phyloP scores from a whole-genome alignment of 192 early-diverging fungal genomes.

The Coemansia sp. region DNA sequence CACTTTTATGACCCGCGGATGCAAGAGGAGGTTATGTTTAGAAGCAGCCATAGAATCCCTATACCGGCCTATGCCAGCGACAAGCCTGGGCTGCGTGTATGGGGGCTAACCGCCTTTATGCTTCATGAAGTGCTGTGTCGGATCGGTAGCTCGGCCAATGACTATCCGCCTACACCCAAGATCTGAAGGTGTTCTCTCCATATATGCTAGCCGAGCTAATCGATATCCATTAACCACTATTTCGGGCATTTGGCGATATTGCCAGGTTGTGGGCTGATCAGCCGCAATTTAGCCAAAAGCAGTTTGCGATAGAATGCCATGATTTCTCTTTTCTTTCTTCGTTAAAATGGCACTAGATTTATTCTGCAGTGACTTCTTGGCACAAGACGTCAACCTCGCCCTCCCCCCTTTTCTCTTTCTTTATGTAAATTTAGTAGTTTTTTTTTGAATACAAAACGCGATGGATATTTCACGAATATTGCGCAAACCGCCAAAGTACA shows the following conservation, averaged over 20 bases:
- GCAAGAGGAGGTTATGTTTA: slow-evolving; percentile 51
- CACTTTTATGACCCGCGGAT: slow-evolving; percentile 59
- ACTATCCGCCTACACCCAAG: not conserved
- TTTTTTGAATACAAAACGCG: not conserved
- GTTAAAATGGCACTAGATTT: not conserved
- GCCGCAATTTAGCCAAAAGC: too few species aligned
- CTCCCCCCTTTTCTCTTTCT: not conserved
- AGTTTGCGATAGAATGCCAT: too few species aligned
- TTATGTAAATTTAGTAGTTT: too few species aligned
- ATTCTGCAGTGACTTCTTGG: too few species aligned
- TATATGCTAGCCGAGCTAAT: too few species aligned
- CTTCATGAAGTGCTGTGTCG: slow-evolving; percentile 55
- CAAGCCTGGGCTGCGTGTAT: slow-evolving; percentile 58
- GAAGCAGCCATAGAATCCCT: slow-evolving; percentile 38
- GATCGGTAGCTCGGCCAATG: slow-evolving; percentile 7
- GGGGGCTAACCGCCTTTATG: slow-evolving; percentile 82
- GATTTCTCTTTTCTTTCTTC: not conserved
- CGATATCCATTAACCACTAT: too few species aligned
- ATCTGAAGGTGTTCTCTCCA: not conserved
- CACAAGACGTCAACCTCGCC: not conserved
- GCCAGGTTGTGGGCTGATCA: too few species aligned
- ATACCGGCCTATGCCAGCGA: slow-evolving; percentile 62
- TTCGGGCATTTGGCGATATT: too few species aligned
- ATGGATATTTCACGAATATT: slow-evolving; percentile 2
- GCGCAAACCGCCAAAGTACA: slow-evolving; percentile 6